Evolutionary conservation across 2,329 filamentous ascomycete species (phyloP), one percentile per base, ranked within the genome.

Genomic region (Hypoxylon sp.): DNA sequence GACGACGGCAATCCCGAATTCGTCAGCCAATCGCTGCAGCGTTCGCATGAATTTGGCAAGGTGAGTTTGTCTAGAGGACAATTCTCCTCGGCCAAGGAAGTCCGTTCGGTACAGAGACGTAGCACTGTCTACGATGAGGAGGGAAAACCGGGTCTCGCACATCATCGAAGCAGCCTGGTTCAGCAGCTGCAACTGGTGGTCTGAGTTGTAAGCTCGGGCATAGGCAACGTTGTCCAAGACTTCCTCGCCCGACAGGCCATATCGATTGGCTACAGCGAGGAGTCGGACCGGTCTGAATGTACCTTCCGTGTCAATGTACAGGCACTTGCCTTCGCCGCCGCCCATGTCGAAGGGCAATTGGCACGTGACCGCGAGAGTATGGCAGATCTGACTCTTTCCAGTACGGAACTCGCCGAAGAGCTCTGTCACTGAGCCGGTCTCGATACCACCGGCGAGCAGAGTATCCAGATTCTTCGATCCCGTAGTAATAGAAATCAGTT

Each of bases 291-390:
- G 97, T 72, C 95, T 90, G 79, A 99, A 99, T 1, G 96, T 99
- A 68, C 96, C 97, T 80, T 99, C 96, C 0, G 96, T 99, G 76
- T 99, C 96, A 73, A 99, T 99, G 77, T 99, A 99, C 55, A 99
- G 86, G 77, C 97, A 99, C 79, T 99, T 99, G 51, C 96, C 96
- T 82, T 99, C 96, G 31, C 97, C 96, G 62, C 96, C 96, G 59
- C 96, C 97, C 95, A 98, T 98, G 78, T 99, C 96, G 79, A 99
- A 98, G 0, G 96, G 96, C 48, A 99, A 81, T 81, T 99, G 96
- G 79, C 97, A 99, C 51, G 96, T 99, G 31, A 99, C 96, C 0
- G 97, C 96, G n/a, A 99, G 86, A 0, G 96, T 99, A 80, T 99
- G 97, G 76, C 96, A 99, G 64, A 99, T 95, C 81, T 99, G 96